Conservation (phyloP, 306 rosid species). For the Gastrolobium villosum region DNA sequence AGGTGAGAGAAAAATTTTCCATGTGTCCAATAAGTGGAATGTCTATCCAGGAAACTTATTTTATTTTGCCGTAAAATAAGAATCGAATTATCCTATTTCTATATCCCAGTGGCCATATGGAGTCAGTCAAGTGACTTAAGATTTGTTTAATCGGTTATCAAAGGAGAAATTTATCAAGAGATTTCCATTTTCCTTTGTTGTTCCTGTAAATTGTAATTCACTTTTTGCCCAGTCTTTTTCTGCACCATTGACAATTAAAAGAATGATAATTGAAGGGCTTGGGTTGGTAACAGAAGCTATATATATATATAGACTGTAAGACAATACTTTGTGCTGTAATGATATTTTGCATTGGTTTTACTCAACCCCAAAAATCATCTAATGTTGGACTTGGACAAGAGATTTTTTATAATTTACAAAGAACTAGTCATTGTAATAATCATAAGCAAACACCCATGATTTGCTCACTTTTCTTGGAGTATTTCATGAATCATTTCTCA, state of each 20-base stretch:
- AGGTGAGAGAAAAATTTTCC: no score
- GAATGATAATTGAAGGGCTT: background rate
- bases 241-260: background rate
- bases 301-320: background rate
- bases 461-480: constrained; percentile 22
- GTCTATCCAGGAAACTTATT: no score
- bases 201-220: background rate
- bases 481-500: constrained; percentile 41
- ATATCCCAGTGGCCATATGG: no score
- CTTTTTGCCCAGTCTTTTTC: background rate
- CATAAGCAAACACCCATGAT: constrained; percentile 30
- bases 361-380: constrained; percentile 20
- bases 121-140: background rate
- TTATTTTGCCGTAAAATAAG: no score
- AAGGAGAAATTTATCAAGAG: no score
- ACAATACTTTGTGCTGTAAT: constrained; percentile 3
- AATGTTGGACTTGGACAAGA: constrained; percentile 6
- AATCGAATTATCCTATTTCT: no score
- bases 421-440: constrained; percentile 23
- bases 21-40: no score
- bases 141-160: no score
- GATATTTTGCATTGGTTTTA: constrained; percentile 3
- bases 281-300: background rate
- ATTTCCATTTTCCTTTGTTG: background rate
- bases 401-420: constrained; percentile 27